Base-by-base conservation (phyloP, 495 filamentous ascomycete genomes). In the Aspergillus nanangensis region DNA sequence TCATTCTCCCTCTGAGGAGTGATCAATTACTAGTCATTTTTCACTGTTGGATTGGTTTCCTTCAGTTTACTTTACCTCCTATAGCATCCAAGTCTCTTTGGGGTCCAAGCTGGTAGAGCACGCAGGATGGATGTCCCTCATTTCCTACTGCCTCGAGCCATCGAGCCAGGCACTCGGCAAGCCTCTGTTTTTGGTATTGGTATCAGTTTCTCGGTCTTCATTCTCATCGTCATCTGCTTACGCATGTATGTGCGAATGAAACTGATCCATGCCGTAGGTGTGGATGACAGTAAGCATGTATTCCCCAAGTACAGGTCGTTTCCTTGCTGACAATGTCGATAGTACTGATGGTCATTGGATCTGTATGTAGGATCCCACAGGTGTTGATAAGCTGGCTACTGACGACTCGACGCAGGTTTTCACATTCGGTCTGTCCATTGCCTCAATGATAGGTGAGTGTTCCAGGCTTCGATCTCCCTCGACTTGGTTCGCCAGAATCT, bases 381-480 rank as follows among this genome's bases (percentile, higher is more conserved):
- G 5, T n/a, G 18, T 11, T 2, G 5, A 5, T 18, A 24, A 18
- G 17, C 32, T 37, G 36, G 18, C 11, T 29, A 38, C 20, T 31
- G 17, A 43, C 25, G 23, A n/a, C 8, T 29, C 3, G 23, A 7
- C 24, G n/a, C 20, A 50, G 39, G 29, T 50, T 21, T 27, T 50
- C 13, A 49, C 25, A 15, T 45, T 51, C 11, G 41, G 48, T n/a
- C 35, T 51, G 10, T 40, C 37, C 19, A 51, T 47, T 17, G 36
- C 43, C 13, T 31, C 35, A 1, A 51, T 51, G 25, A 25, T 51
- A 8, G 48, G 48, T 45, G 19, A 14, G 43, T n/a, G n/a, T n/a
- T n/a, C n/a, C n/a, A n/a, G n/a, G n/a, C n/a, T n/a, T n/a, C n/a
- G n/a, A n/a, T n/a, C 18, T 27, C 15, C 9, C 17, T 10, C 22